Evolutionary conservation across 352 stramenopile species (phyloP).

Genomic region (Globisporangium echinulatum): DNA sequence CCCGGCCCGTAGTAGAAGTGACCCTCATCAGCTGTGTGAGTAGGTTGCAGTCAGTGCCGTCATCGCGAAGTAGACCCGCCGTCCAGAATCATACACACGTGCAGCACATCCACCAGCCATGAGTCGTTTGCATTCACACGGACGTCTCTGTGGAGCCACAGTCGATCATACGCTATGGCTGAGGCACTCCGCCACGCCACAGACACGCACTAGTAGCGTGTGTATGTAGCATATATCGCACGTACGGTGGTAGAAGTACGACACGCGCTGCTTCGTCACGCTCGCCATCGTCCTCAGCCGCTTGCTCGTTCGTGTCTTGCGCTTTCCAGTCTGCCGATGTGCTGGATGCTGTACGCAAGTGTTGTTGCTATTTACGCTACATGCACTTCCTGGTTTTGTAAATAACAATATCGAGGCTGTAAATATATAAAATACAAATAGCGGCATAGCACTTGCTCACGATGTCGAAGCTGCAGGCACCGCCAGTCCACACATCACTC

Average conservation of each 20-base stretch:
- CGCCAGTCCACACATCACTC: slow-evolving; percentile 4
- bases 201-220: too few species aligned
- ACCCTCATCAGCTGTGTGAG: slow-evolving; percentile 84
- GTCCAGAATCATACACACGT: slow-evolving; percentile 3
- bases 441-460: background rate
- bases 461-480: slow-evolving; percentile 7
- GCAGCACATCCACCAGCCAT: too few species aligned
- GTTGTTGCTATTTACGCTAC: background rate
- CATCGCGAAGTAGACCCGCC: too few species aligned
- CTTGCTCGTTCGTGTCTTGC: background rate
- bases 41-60: too few species aligned
- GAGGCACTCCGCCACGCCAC: too few species aligned
- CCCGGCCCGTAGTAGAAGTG: slow-evolving; percentile 96
- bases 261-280: slow-evolving; percentile 70
- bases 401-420: background rate
- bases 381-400: background rate
- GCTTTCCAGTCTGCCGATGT: background rate
- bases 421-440: background rate
- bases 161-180: too few species aligned
- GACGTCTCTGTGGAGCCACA: too few species aligned
- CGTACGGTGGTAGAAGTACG: slow-evolving; percentile 86
- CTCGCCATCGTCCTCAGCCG: slow-evolving; percentile 23
- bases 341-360: background rate
- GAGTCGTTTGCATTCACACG: too few species aligned
- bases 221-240: background rate